phyloP scores from a whole-genome alignment of 257 asterid species.

The Solanum sparsipilum region DNA sequence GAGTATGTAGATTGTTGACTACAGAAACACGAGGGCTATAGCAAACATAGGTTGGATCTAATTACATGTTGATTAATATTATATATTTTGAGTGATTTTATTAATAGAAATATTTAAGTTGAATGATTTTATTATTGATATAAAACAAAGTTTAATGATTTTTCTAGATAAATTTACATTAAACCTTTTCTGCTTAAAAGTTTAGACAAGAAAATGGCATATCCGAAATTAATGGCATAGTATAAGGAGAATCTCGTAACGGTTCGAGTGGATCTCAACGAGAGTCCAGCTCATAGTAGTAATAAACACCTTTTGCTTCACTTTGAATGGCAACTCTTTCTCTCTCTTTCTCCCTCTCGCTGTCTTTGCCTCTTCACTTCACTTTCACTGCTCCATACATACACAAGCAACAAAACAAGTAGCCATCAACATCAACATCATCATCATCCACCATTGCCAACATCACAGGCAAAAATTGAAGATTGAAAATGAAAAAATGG shows the following conservation, averaged over 20 bases:
- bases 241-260: neutral
- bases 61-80: too few relatives aligned
- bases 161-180: too few relatives aligned
- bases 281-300: constrained; percentile 6
- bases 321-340: neutral
- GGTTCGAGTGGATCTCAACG: constrained; percentile 7
- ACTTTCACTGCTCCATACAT: neutral
- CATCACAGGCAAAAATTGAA: neutral
- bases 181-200: neutral
- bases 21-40: too few relatives aligned
- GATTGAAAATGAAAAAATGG: neutral
- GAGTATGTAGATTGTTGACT: too few relatives aligned
- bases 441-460: neutral
- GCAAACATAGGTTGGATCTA: too few relatives aligned
- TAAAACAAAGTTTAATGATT: too few relatives aligned
- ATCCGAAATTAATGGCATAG: neutral
- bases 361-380: neutral
- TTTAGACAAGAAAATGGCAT: constrained; percentile 5
- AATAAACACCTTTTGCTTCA: neutral
- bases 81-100: too few relatives aligned
- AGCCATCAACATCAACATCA: neutral
- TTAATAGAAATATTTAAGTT: too few relatives aligned
- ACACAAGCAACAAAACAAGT: neutral
- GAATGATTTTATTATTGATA: too few relatives aligned
- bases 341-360: neutral